Evolutionary conservation across 2,329 filamentous ascomycete genomes (phyloP).

Genomic region (Grosmannia serpens): DNA sequence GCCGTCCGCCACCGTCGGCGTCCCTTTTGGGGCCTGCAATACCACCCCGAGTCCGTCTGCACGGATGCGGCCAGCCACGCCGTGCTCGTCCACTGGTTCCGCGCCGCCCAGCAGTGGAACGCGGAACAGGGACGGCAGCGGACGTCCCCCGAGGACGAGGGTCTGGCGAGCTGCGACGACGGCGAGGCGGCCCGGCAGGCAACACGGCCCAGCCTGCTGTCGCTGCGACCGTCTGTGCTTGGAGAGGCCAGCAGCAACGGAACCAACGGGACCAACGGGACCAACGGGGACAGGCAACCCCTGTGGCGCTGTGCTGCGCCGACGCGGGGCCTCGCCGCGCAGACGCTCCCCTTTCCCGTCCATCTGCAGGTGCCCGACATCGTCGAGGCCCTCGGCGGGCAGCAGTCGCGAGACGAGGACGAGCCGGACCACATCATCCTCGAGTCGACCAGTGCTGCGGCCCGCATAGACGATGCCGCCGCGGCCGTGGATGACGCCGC

Average conservation of each 20-base stretch:
- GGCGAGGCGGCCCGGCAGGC: constrained; percentile 18
- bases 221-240: constrained; percentile 9
- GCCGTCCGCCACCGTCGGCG: constrained; percentile 53
- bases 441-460: constrained; percentile 46
- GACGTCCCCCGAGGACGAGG: constrained; percentile 7
- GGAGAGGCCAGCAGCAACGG: no score
- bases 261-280: no score
- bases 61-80: constrained; percentile 55
- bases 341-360: constrained; percentile 30
- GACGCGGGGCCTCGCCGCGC: constrained; percentile 23
- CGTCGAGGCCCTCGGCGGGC: constrained; percentile 34
- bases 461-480: constrained; percentile 17
- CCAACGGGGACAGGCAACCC: no score
- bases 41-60: constrained; percentile 82
- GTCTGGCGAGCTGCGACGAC: no score
- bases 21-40: constrained; percentile 82
- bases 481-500: constrained; percentile 16
- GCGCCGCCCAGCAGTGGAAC: constrained; percentile 51
- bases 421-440: constrained; percentile 39
- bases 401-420: background rate
- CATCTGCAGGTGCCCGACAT: constrained; percentile 41
- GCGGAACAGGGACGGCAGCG: constrained; percentile 15
- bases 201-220: constrained; percentile 23
- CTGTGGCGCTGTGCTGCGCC: no score
- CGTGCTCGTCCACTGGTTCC: constrained; percentile 68